phyloP scores from a whole-genome alignment of 2,329 filamentous ascomycete species.

The Aspergillus niger region DNA sequence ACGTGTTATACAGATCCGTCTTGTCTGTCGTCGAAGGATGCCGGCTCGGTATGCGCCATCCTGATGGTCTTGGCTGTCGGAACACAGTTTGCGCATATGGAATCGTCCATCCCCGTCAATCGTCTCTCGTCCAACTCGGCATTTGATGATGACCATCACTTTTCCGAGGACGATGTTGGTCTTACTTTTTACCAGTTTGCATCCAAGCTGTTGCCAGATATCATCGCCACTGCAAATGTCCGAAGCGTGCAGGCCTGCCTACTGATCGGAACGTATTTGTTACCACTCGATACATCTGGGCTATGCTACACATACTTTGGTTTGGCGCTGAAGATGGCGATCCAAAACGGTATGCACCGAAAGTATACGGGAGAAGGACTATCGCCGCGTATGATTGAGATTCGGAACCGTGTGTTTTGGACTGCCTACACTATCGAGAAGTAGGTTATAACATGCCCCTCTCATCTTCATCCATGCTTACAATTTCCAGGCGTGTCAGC shows the following conservation, averaged over 20 bases:
- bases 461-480: conserved; percentile 10
- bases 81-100: conserved; percentile 48
- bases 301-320: conserved; percentile 61
- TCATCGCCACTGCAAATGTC: conserved; percentile 58
- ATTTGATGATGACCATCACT: conserved; percentile 35
- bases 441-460: conserved; percentile 31
- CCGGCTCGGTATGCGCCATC: conserved; percentile 45
- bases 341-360: conserved; percentile 63
- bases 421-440: conserved; percentile 60
- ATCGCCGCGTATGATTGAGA: conserved; percentile 53
- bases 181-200: conserved; percentile 60
- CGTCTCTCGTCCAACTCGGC: conserved; percentile 28
- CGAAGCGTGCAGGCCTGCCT: conserved; percentile 62
- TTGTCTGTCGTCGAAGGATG: conserved; percentile 40
- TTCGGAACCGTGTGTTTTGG: conserved; percentile 60
- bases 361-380: conserved; percentile 52
- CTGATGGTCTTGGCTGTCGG: conserved; percentile 48
- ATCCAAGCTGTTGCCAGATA: conserved; percentile 57
- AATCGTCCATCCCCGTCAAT: conserved; percentile 41
- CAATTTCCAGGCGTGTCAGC: conserved; percentile 50
- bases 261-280: conserved; percentile 57
- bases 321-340: conserved; percentile 58
- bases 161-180: conserved; percentile 57
- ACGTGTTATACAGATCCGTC: conserved; percentile 41
- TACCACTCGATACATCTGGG: conserved; percentile 59